Conservation (phyloP, 805 yeast genomes). For the Martiniozyma abietophila region DNA sequence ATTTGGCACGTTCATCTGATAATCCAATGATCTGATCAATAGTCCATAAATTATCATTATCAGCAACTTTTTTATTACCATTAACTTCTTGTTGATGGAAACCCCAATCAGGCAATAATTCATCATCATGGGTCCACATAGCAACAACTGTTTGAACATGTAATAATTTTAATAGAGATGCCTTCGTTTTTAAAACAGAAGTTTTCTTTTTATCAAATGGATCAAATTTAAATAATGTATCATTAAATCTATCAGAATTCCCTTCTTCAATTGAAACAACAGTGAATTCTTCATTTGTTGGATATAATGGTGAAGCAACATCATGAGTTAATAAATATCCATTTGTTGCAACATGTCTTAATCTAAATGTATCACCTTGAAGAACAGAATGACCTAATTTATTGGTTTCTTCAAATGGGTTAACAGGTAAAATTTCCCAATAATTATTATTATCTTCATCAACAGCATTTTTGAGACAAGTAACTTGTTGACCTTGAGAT, state of each 20-base stretch:
- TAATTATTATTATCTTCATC: slow-evolving; percentile 66
- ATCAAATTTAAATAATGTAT: slow-evolving; percentile 71
- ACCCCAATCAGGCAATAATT: slow-evolving; percentile 90
- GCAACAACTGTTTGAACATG: slow-evolving; percentile 88
- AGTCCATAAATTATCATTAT: slow-evolving; percentile 62
- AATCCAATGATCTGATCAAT: slow-evolving; percentile 63
- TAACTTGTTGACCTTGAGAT: slow-evolving; percentile 91
- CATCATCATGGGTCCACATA: slow-evolving; percentile 86
- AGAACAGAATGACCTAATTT: slow-evolving; percentile 40
- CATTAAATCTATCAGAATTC: slow-evolving; percentile 41
- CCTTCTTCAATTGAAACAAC: slow-evolving; percentile 58
- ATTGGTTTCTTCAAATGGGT: slow-evolving; percentile 32
- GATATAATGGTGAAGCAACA: slow-evolving; percentile 86
- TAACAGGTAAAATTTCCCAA: slow-evolving; percentile 79
- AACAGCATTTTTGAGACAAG: slow-evolving; percentile 45
- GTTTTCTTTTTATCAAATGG: slow-evolving; percentile 44
- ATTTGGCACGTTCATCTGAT: slow-evolving; percentile 51
- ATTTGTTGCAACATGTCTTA: slow-evolving; percentile 73
- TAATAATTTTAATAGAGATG: slow-evolving; percentile 56
- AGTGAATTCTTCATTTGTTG: slow-evolving; percentile 92
- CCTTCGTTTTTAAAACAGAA: slow-evolving; percentile 56
- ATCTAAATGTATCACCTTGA: slow-evolving; percentile 68
- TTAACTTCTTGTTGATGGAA: slow-evolving; percentile 86
- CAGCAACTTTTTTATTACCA: slow-evolving; percentile 78
- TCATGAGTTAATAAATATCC: slow-evolving; percentile 83